Conservation (phyloP, 1,284 basidiomycete genomes). For the Austroboletus novae-zelandiae region DNA sequence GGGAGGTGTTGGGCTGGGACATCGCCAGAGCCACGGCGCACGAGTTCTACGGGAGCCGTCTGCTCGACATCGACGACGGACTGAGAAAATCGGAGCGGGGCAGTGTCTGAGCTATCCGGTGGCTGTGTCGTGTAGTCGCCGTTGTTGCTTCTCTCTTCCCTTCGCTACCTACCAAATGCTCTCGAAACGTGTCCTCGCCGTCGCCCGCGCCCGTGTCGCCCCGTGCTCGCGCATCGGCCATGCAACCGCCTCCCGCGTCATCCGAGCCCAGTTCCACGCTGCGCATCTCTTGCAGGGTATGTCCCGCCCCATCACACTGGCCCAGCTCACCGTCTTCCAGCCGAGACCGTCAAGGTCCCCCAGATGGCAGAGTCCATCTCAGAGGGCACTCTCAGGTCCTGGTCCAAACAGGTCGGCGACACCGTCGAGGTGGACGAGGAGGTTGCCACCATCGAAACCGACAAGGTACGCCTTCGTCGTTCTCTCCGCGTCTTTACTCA, state of each 20-base stretch:
- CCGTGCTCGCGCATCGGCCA: conserved; percentile 41
- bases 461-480: conserved; percentile 68
- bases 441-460: conserved; percentile 97
- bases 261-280: conserved; percentile 64
- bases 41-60: conserved; percentile 61
- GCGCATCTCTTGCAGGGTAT: conserved; percentile 66
- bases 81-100: conserved; percentile 40
- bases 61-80: conserved; percentile 53
- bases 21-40: conserved; percentile 55
- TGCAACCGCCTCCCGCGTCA: conserved; percentile 43
- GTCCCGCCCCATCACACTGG: conserved; percentile 22
- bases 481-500: not conserved
- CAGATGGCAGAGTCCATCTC: conserved; percentile 99
- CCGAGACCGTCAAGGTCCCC: conserved; percentile 93
- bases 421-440: conserved; percentile 92
- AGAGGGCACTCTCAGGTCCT: conserved; percentile 95
- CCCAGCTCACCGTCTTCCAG: conserved; percentile 35
- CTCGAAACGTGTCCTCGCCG: conserved; percentile 65
- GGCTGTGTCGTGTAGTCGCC: conserved; percentile 10
- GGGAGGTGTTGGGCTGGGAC: conserved; percentile 50
- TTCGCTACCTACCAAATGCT: conserved; percentile 48
- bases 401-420: conserved; percentile 94
- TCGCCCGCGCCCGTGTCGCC: conserved; percentile 60
- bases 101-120: too few relatives aligned
- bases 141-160: not conserved